Evolutionary conservation across 345 rosid species (phyloP), one percentile per base, ranked within the genome.

Genomic region (Hypericum perforatum): DNA sequence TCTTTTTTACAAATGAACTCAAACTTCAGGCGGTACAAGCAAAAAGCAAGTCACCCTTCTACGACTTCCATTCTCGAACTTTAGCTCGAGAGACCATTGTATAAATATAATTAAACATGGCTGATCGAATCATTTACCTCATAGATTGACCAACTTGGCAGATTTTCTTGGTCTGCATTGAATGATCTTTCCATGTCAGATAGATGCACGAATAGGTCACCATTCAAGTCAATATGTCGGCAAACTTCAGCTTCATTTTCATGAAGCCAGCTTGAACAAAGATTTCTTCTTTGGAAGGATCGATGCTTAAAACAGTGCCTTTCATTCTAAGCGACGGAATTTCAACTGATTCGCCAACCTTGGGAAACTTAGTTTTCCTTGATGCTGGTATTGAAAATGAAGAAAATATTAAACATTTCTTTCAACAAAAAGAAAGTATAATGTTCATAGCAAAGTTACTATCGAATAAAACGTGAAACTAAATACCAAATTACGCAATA

Each of bases 181-280:
- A 22, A 1, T 22, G 32, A 22, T 22, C 32, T 22, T 37, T 39
- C 16, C 11, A 8, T 8, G 6, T 36, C 43, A 15, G 16, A 32
- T 49, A 47, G 49, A 41, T 37, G 57, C n/a, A 15, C 14, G 29
- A 38, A 39, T 22, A 60, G 55, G 70, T 59, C 48, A 54, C 62
- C 66, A 14, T 44, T 76, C 68, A 76, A 46, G 52, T 49, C 58
- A 36, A 29, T 61, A 81, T 47, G 22, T 85, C 88, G 7, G 49
- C 37, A 38, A 72, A 63, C 73, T 87, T 92, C 63, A 92, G 54
- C 74, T 78, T 85, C 77, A 87, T 57, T 73, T 80, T 85, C 90
- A 92, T 75, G 71, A 65, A 78, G 52, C 95, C 96, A 53, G 79
- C 92, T 78, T 78, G 95, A 65, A 91, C 95, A 43, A 75, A 59